Base-by-base conservation (phyloP, 495 filamentous ascomycete genomes). In the Penicillium desertorum region DNA sequence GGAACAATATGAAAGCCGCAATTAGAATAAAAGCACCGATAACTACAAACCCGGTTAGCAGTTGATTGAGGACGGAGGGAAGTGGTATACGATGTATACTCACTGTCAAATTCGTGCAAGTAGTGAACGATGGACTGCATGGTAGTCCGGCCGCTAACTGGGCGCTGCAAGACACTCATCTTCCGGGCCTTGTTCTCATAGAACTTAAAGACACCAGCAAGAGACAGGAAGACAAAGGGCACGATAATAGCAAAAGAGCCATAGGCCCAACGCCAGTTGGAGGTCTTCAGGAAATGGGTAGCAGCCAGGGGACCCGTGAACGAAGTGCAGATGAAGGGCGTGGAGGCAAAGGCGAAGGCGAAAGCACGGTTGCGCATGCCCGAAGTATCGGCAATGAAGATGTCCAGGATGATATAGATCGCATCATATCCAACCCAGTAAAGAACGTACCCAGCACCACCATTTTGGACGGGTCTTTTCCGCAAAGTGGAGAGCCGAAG, bases 361-460 rank as follows among this genome's bases (percentile, higher is more conserved):
- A 88, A 71, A 9, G 76, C 80, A 69, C 87, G 77, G 71, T 88
- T 87, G 41, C 79, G 79, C 60, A 90, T 66, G 6, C 76, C 73
- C 0, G 87, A 84, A 3, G 82, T 86, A 67, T 90, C 87, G 54
- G 87, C 85, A 47, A 86, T 79, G 72, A 88, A 87, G 61, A 88
- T 72, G 36, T 77, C 73, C 25, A 86, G 71, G 32, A 79, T 75
- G 69, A 85, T 80, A 48, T 75, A 79, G 51, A 88, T 70, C 19
- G 81, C 83, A 58, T 83, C 82, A 65, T 83, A 76, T 12, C 84
- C 84, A 51, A 83, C 71, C 67, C 73, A 78, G 64, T 83, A 85
- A 50, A 87, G 72, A 16, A 83, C 76, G 27, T 23, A 23, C 2
- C 22, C 20, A 22, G 20, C 20, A 22, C 20, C 20, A 22, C 16